Conservation (phyloP, 352 stramenopile species). For the Phytopythium helicoides region DNA sequence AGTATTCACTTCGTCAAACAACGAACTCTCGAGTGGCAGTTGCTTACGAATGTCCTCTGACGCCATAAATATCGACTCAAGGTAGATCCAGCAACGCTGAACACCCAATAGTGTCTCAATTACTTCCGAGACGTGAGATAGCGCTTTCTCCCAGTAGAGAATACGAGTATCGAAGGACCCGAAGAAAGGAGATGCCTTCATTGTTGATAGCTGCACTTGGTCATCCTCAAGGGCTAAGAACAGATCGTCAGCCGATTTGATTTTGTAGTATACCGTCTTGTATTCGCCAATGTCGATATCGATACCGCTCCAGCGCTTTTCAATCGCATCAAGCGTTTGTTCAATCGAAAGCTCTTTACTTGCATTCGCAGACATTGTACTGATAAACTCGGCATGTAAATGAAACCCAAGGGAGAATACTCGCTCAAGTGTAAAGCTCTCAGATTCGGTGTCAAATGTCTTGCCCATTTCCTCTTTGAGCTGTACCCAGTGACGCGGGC, state of each 20-base stretch:
- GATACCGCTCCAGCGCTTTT: conserved; percentile 84
- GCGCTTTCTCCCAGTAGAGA: conserved; percentile 83
- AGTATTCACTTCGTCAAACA: conserved; percentile 88
- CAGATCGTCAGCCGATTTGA: conserved; percentile 88
- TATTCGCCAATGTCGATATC: conserved; percentile 91
- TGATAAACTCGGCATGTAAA: conserved; percentile 90
- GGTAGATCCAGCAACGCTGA: conserved; percentile 94
- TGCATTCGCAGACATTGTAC: conserved; percentile 87
- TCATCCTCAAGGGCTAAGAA: conserved; percentile 92
- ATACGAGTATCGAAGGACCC: conserved; percentile 88
- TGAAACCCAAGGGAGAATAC: conserved; percentile 89
- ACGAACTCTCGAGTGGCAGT: conserved; percentile 77
- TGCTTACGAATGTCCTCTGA: conserved; percentile 95
- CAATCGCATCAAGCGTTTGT: conserved; percentile 83
- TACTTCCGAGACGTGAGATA: conserved; percentile 89
- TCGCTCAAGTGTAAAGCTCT: conserved; percentile 79
- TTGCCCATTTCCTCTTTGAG: conserved; percentile 89
- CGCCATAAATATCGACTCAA: conserved; percentile 95
- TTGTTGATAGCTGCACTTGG: conserved; percentile 90
- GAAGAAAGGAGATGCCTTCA: conserved; percentile 95
- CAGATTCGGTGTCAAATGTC: conserved; percentile 72
- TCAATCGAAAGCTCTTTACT: conserved; percentile 93
- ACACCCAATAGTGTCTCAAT: conserved; percentile 88
- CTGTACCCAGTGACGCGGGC: conserved; percentile 86
- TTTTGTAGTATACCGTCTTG: conserved; percentile 93